These are phyloP conservation scores for Aegle marmelos DNA, from an alignment of 345 rosid species.

Conservation along the genomic window DNA sequence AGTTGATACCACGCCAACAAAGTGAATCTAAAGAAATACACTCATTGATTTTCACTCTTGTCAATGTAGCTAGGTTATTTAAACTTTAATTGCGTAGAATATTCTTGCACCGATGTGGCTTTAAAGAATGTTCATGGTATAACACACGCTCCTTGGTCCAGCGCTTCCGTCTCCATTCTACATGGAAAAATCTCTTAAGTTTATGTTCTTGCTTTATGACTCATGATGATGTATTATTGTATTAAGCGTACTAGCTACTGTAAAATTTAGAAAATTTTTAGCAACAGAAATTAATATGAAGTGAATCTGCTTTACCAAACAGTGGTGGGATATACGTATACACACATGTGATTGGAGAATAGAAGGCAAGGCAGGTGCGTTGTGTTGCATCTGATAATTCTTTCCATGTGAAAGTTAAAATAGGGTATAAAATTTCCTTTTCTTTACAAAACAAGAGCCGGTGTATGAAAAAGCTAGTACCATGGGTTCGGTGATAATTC, in stretches of 20 bases:
- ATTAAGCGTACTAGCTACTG: too few species aligned
- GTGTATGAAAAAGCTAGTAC: constrained; percentile 30
- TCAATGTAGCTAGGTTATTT: neutral
- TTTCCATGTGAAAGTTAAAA: neutral
- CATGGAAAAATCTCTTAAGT: too few species aligned
- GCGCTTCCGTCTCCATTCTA: too few species aligned
- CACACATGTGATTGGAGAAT: neutral
- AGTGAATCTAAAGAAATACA: neutral
- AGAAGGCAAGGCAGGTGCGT: neutral
- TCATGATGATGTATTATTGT: too few species aligned
- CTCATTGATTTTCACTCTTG: neutral
- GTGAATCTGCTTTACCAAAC: too few species aligned
- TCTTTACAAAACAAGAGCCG: constrained; percentile 19
- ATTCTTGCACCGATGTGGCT: neutral
- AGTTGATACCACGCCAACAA: neutral
- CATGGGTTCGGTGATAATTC: constrained; percentile 34
- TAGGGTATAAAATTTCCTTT: neutral
- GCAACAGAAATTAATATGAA: too few species aligned
- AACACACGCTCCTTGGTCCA: too few species aligned
- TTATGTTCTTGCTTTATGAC: too few species aligned
- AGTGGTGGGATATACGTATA: too few species aligned
- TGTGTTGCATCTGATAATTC: constrained; percentile 7
- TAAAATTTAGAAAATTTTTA: too few species aligned
- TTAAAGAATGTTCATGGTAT: too few species aligned
- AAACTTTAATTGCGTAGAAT: neutral